These are phyloP conservation scores for Sporothrix schenckii DNA, from an alignment of 2,329 filamentous ascomycete genomes.

Conservation along the genomic window DNA sequence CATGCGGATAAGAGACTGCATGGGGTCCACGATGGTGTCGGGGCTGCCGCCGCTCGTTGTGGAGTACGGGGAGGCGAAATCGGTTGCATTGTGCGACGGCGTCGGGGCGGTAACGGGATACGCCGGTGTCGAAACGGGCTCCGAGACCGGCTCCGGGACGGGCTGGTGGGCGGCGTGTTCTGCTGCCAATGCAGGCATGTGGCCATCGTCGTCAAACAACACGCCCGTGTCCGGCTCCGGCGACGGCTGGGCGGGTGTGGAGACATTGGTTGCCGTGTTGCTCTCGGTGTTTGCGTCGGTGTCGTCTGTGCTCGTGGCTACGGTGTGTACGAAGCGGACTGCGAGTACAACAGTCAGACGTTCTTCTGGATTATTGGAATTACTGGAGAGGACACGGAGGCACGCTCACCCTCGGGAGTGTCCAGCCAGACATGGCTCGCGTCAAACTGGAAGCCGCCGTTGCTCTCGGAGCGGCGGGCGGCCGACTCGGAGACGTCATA, in stretches of 20 bases:
- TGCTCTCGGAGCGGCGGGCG: background rate
- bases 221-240: background rate
- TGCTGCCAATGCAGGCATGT: background rate
- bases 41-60: slow-evolving; percentile 14
- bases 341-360: background rate
- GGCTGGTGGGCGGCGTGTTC: background rate
- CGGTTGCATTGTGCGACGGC: background rate
- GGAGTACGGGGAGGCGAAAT: slow-evolving; percentile 18
- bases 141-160: too few relatives aligned
- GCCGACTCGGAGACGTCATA: background rate
- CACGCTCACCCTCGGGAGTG: slow-evolving; percentile 6
- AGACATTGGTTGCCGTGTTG: background rate
- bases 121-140: too few relatives aligned
- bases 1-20: slow-evolving; percentile 27
- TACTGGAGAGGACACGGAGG: too few relatives aligned
- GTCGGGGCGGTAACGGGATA: background rate
- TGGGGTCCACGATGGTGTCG: slow-evolving; percentile 15
- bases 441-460: slow-evolving; percentile 20
- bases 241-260: background rate
- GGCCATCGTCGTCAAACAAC: too few relatives aligned
- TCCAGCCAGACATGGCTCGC: slow-evolving; percentile 16
- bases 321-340: background rate
- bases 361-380: too few relatives aligned
- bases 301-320: background rate
- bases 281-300: background rate